Conservation (phyloP, 305 asterid genomes). For the Solanum hybrid region DNA sequence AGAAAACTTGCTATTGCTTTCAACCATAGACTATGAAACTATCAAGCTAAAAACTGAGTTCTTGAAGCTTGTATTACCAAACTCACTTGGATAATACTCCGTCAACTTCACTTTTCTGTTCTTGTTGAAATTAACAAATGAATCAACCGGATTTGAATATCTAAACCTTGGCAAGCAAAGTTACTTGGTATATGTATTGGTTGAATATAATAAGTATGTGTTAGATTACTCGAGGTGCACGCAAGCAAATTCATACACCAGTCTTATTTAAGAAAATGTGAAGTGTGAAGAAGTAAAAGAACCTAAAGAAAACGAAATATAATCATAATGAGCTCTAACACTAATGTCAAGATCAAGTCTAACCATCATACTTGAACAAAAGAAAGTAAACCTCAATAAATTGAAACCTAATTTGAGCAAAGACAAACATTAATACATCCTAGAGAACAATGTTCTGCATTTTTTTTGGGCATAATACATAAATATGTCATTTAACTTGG, state of each 20-base stretch:
- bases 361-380: background rate
- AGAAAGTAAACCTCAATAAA: background rate
- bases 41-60: background rate
- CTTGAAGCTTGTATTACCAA: background rate
- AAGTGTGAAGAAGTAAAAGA: background rate
- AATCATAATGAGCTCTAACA: background rate
- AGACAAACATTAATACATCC: no score
- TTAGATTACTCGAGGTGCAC: background rate
- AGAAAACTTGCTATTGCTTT: background rate
- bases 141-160: background rate
- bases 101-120: background rate
- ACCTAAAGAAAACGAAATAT: no score
- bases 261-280: background rate
- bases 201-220: background rate
- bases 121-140: no score
- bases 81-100: background rate
- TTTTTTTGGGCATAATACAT: no score
- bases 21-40: background rate
- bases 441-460: no score
- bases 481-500: no score
- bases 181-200: background rate
- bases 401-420: no score
- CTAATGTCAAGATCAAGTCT: background rate
- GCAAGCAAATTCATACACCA: background rate
- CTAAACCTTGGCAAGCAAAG: background rate